phyloP scores from a whole-genome alignment of 495 filamentous ascomycete genomes.

The Aspergillus egyptiacus region DNA sequence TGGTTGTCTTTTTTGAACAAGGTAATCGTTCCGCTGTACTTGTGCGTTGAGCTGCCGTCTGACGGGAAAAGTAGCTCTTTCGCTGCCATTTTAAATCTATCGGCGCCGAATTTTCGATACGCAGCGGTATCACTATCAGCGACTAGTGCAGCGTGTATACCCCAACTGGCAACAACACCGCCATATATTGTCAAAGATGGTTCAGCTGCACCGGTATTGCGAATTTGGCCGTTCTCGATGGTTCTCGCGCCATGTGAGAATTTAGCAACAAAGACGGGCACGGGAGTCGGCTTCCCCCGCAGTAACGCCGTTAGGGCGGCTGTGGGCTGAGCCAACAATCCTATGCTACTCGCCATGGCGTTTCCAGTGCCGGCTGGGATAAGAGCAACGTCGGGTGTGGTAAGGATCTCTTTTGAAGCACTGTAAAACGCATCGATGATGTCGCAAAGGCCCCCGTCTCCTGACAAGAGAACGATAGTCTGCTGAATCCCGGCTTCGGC shows the following conservation, averaged over 20 bases:
- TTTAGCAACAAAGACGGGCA: constrained; percentile 47
- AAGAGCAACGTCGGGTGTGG: constrained; percentile 53
- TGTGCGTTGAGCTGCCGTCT: constrained; percentile 56
- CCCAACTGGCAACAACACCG: constrained; percentile 83
- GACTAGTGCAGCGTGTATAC: constrained; percentile 79
- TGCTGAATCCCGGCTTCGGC: constrained; percentile 44
- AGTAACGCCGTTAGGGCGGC: constrained; percentile 37
- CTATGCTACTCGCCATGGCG: constrained; percentile 69
- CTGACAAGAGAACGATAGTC: constrained; percentile 71
- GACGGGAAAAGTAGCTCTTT: constrained; percentile 60
- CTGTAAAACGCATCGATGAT: constrained; percentile 59
- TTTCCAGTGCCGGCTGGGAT: constrained; percentile 85
- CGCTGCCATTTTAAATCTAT: constrained; percentile 79
- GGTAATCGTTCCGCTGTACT: constrained; percentile 57
- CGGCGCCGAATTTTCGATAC: constrained; percentile 65
- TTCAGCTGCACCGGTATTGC: constrained; percentile 17
- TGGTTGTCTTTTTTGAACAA: constrained; percentile 21
- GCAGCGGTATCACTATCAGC: constrained; percentile 78
- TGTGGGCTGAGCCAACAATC: constrained; percentile 26
- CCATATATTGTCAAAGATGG: constrained; percentile 48
- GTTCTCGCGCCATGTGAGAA: constrained; percentile 61
- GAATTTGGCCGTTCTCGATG: constrained; percentile 31
- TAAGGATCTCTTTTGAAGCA: constrained; percentile 6
- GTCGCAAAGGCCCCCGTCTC: constrained; percentile 80
- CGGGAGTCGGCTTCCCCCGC: constrained; percentile 43